phyloP scores from a whole-genome alignment of 345 rosid genomes.

The Bruguiera parviflora region DNA sequence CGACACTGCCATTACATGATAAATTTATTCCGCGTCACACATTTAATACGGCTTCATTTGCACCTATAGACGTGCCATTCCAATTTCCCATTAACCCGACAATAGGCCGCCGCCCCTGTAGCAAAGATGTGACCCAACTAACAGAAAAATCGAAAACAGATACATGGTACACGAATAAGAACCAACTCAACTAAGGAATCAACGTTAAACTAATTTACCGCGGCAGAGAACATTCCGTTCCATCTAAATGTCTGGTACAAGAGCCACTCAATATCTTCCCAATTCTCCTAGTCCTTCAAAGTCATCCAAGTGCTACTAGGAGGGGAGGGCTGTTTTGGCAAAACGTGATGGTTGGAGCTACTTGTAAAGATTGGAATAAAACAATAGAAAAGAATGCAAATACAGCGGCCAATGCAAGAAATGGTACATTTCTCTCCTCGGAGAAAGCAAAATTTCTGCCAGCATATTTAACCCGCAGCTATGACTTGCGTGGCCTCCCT shows the following conservation, averaged over 20 bases:
- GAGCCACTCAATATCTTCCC: background rate
- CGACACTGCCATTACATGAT: too few species aligned
- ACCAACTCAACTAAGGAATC: background rate
- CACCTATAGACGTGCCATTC: too few species aligned
- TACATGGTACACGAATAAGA: background rate
- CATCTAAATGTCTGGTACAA: conserved; percentile 5
- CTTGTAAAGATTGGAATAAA: background rate
- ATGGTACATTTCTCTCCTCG: conserved; percentile 19
- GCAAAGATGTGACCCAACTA: too few species aligned
- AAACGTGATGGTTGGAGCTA: background rate
- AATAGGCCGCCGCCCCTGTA: too few species aligned
- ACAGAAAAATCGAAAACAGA: too few species aligned
- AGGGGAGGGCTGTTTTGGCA: background rate
- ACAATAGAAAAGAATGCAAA: conserved; percentile 3
- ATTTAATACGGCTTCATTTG: too few species aligned
- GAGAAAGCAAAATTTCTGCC: conserved; percentile 27
- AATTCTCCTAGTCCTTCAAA: background rate
- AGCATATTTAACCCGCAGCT: background rate
- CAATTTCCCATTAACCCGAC: too few species aligned
- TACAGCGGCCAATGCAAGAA: conserved; percentile 5
- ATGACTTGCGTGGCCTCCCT: conserved; percentile 77
- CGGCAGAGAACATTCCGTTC: conserved; percentile 4
- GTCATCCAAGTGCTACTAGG: background rate
- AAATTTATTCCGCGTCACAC: too few species aligned
- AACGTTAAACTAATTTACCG: background rate